phyloP scores from a whole-genome alignment of 495 filamentous ascomycete species.

The Penicillium bialowiezense region DNA sequence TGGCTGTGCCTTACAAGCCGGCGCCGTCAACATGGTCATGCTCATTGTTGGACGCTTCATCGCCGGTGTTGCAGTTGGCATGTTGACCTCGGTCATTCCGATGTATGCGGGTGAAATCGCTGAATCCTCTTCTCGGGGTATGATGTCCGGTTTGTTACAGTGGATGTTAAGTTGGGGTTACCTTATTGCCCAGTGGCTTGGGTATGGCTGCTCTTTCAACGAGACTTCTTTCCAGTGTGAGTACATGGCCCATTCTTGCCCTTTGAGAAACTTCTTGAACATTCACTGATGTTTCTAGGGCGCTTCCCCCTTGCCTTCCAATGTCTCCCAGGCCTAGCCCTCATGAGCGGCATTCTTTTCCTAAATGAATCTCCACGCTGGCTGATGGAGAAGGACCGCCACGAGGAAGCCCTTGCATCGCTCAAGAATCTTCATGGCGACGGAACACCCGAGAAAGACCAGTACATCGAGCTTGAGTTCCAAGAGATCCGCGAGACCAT shows the following conservation, averaged over 20 bases:
- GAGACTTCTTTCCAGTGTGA: slow-evolving; percentile 42
- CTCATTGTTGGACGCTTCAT: slow-evolving; percentile 47
- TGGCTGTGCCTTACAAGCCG: slow-evolving; percentile 45
- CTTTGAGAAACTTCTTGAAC: background rate
- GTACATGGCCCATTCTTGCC: background rate
- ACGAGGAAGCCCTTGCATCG: slow-evolving; percentile 52
- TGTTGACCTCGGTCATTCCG: slow-evolving; percentile 43
- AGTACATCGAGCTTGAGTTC: slow-evolving; percentile 25
- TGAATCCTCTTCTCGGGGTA: slow-evolving; percentile 20
- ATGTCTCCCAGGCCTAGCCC: slow-evolving; percentile 41
- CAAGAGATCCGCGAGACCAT: slow-evolving; percentile 27
- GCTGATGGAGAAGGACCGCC: slow-evolving; percentile 62
- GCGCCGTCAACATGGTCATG: slow-evolving; percentile 45
- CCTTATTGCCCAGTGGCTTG: slow-evolving; percentile 45
- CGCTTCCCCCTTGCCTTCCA: slow-evolving; percentile 54
- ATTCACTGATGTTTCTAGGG: slow-evolving; percentile 26
- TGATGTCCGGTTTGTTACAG: slow-evolving; percentile 23
- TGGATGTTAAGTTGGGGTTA: slow-evolving; percentile 46
- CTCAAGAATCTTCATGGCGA: slow-evolving; percentile 15
- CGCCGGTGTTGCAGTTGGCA: slow-evolving; percentile 45
- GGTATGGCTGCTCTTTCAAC: slow-evolving; percentile 47
- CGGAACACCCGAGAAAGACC: slow-evolving; percentile 8
- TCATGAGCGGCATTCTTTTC: slow-evolving; percentile 51
- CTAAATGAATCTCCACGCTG: slow-evolving; percentile 56
- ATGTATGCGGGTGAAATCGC: slow-evolving; percentile 34